Evolutionary conservation across 2,329 filamentous ascomycete species (phyloP), one percentile per base, ranked within the genome.

Genomic region (Herpotrichia juniperi): DNA sequence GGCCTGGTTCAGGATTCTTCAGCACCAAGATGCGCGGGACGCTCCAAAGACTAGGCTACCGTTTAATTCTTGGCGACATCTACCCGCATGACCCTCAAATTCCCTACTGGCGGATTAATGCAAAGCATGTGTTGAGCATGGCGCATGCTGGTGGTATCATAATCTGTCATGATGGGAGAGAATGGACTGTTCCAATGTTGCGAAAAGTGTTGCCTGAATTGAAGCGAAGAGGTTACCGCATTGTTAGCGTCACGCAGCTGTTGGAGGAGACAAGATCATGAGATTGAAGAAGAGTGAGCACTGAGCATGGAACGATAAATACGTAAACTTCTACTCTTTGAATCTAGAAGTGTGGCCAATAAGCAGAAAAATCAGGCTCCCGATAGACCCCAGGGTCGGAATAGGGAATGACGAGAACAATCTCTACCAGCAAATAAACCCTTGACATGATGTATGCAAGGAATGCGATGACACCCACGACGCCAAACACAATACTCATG

Each of bases 71-170:
- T 32, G 92, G 92, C 2, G 87, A 86, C 71, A 87, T 96, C 35
- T 96, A 96, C 74, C 92, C 92, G 4, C 91, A 96, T 76, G 92
- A 96, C 75, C 86, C 92, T n/a, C 91, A 96, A 79, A 87, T 96
- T 51, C 79, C 79, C 8, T 87, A 83, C 64, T 81, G 84, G 60
- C 76, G 78, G 57, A 61, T 92, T 46, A 96, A 96, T 74, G 87
- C 90, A 7, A 80, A 78, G 59, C 91, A 96, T 76, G 84, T 96
- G 3, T 72, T 96, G 61, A 91, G 89, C 74, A 91, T 92, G 88
- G 79, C 88, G 30, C 79, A 83, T 42, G 87, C 89, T 0, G 92
- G 92, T 0, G 87, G 84, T 24, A 88, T 96, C 51, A 87, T 96
- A 55, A 87, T 96, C 46, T 93, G 91, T 67, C 92, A 96, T 76